Percentiles rank a stretch among this genome's conserved stretches.
These are phyloP conservation scores for Blumeriella jaapii DNA, from an alignment of 2,329 filamentous ascomycete species.

Conservation along the genomic window DNA sequence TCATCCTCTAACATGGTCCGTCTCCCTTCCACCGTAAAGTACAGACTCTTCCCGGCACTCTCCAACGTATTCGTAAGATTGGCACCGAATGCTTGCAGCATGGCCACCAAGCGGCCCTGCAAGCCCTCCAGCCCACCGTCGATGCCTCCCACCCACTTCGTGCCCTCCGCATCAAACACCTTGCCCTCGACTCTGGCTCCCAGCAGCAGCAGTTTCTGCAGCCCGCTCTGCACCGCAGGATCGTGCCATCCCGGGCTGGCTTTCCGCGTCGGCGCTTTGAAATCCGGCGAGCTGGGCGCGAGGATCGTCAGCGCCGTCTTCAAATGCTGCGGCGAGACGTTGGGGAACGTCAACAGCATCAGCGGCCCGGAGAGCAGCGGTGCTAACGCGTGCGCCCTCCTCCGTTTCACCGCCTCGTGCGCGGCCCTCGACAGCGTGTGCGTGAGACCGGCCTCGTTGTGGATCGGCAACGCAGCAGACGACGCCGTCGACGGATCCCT, in stretches of 20 bases:
- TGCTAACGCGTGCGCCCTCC: slow-evolving; percentile 49
- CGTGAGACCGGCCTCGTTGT: slow-evolving; percentile 29
- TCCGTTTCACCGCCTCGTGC: slow-evolving; percentile 31
- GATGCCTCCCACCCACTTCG: slow-evolving; percentile 64
- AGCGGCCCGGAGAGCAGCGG: slow-evolving; percentile 74
- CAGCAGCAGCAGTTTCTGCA: slow-evolving; percentile 79
- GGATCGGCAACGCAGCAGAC: slow-evolving; percentile 1
- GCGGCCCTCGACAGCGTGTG: slow-evolving; percentile 44
- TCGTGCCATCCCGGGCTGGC: slow-evolving; percentile 77
- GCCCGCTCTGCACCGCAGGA: slow-evolving; percentile 60
- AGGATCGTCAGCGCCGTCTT: slow-evolving; percentile 72
- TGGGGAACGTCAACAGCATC: slow-evolving; percentile 68
- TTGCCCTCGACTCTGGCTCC: slow-evolving; percentile 77
- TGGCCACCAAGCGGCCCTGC: slow-evolving; percentile 65
- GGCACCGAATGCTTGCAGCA: slow-evolving; percentile 72
- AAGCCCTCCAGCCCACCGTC: slow-evolving; percentile 71
- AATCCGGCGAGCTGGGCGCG: slow-evolving; percentile 56
- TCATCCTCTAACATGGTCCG: slow-evolving; percentile 73
- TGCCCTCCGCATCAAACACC: slow-evolving; percentile 29
- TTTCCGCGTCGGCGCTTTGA: slow-evolving; percentile 66
- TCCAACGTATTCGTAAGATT: slow-evolving; percentile 70
- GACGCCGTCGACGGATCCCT: slow-evolving; percentile 17
- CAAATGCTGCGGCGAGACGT: slow-evolving; percentile 73
- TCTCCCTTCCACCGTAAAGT: slow-evolving; percentile 77
- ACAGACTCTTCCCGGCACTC: slow-evolving; percentile 68